Evolutionary conservation across 2,329 filamentous ascomycete species (phyloP), one percentile per base, ranked within the genome.

Genomic region (Ophiostoma quercus): DNA sequence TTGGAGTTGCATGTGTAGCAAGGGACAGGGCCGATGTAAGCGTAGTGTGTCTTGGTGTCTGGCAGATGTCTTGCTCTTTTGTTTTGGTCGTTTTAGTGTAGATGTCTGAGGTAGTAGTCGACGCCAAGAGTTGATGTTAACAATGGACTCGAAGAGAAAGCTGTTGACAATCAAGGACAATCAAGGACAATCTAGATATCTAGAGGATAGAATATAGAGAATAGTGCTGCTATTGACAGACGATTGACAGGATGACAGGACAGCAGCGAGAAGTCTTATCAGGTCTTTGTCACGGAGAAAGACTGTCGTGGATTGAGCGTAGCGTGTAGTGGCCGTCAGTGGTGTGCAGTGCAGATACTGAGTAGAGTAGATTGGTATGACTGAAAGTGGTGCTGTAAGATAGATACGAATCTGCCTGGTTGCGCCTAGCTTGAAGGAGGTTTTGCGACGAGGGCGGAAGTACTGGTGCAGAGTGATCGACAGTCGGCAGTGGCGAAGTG

Each of bases 241-340:
- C 29, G 54, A 25, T 29, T 16, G 57, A 34, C 25, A 25, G 25
- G 32, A 9, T 9, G 51, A 25, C 51, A 16, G 8, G 22, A 16
- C 6, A 1, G 25, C 25, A 16, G 54, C 54, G 54, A 60, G 54
- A 62, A 25, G 14, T 8, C 11, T 62, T 62, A 62, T 62, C 57
- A 62, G 57, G 57, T 57, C 51, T 57, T 57, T 57, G 51, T 57
- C 11, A 29, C 54, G 54, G 54, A 60, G 54, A 60, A 60, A 29
- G 54, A 22, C 8, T 60, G 54, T 60, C 54, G 25, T 32, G 22
- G 54, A 14, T 60, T 32, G n/a, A n/a, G n/a, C n/a, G n/a, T n/a
- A n/a, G n/a, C n/a, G 54, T 14, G 12, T 25, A 4, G 54, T 22
- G 19, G 47, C 25, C 25, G 25, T 29, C 25, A 29, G 25, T 29